These are phyloP conservation scores for Didymellaceae sp. DNA, from an alignment of 2,329 filamentous ascomycete genomes.

Conservation along the genomic window DNA sequence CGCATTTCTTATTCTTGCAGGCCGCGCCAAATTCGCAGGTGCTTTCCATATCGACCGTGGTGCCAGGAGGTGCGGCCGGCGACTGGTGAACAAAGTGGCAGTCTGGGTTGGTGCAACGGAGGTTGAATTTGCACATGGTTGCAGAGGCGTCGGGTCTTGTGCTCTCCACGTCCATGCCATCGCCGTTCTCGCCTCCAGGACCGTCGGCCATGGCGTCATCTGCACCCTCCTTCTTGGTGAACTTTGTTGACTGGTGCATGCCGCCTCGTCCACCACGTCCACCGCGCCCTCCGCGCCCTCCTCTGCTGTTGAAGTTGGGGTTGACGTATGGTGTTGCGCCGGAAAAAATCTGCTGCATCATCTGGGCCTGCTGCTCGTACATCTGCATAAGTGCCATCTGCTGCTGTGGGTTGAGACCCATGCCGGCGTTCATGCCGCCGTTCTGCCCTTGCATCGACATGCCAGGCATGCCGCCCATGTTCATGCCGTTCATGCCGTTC, in stretches of 20 bases:
- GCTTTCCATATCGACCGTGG: slow-evolving; percentile 78
- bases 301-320: slow-evolving; percentile 55
- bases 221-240: slow-evolving; percentile 55
- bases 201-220: slow-evolving; percentile 49
- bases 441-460: slow-evolving; percentile 50
- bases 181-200: slow-evolving; percentile 48
- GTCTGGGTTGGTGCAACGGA: slow-evolving; percentile 84
- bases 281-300: slow-evolving; percentile 29
- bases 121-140: slow-evolving; percentile 86
- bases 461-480: slow-evolving; percentile 39
- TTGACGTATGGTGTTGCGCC: slow-evolving; percentile 57
- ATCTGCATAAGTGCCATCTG: slow-evolving; percentile 77
- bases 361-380: slow-evolving; percentile 82
- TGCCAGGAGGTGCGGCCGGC: slow-evolving; percentile 80
- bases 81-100: slow-evolving; percentile 96
- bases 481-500: slow-evolving; percentile 44
- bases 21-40: slow-evolving; percentile 84
- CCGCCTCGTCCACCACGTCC: slow-evolving; percentile 59
- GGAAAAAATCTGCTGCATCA: slow-evolving; percentile 50
- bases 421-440: slow-evolving; percentile 50
- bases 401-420: slow-evolving; percentile 67
- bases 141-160: slow-evolving; percentile 64
- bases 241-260: slow-evolving; percentile 62
- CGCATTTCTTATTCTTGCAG: slow-evolving; percentile 96
- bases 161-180: slow-evolving; percentile 69